Base-by-base conservation (phyloP, 2,329 filamentous ascomycete species). In the Tolypocladium paradoxum region DNA sequence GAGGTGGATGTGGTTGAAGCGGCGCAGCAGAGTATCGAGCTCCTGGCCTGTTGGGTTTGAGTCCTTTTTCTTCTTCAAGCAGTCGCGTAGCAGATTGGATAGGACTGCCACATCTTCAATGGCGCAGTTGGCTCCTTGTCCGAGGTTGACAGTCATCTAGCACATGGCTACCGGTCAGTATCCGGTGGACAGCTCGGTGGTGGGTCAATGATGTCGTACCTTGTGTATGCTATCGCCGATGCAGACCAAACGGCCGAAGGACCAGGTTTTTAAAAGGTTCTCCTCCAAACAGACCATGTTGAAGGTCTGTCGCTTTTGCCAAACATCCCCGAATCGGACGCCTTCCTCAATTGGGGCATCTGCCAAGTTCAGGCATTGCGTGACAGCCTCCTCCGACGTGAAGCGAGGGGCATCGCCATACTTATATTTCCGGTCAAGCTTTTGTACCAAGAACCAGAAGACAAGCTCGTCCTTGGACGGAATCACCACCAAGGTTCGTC, bases 151-250 rank as follows among this genome's bases (percentile, higher is more conserved):
- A n/a, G 40, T 36, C 40, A 48, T 48, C 51, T 48, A 20, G 18
- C 4, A 1, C 14, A 27, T 3, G 9, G 14, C 14, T 24, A 4
- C 22, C 1, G 14, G n/a, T 45, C 24, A 45, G 8, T 16, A 12
- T 29, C 7, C 6, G 6, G 22, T 3, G 8, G 24, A 2, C 8
- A 27, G 35, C 8, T 38, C 18, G 2, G 22, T 27, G 11, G 1
- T 6, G 9, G 3, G 5, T 1, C 4, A 14, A 43, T 31, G 18
- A 24, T 3, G 12, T 27, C 43, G 12, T 18, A 40, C 47, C 51
- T 53, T 53, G 48, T 53, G 52, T 20, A 50, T 50, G 22, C 52
- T 53, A 16, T 53, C 52, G 1, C 52, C 52, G 38, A 53, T 50
- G 14, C 47, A 50, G 29, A 50, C 52, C 18, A 53, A n/a, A 12